Evolutionary conservation across 129 eudicot genomes (phyloP).

Genomic region (Solidago caesia): DNA sequence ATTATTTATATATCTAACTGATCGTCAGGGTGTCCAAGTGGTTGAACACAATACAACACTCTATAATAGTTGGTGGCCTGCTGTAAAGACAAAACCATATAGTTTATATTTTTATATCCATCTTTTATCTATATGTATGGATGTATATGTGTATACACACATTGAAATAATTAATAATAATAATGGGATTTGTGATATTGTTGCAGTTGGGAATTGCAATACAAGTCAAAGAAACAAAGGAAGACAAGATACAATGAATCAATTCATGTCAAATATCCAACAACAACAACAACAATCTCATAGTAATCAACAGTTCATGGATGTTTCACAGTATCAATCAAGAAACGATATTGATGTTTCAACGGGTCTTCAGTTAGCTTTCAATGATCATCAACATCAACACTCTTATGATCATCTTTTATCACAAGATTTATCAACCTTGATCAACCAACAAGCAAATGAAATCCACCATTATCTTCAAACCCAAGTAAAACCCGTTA

Average conservation of each 20-base stretch:
- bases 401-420: conserved; percentile 47
- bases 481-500: conserved; percentile 42
- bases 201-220: conserved; percentile 38
- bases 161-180: not conserved
- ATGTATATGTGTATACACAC: not conserved
- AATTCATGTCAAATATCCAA: conserved; percentile 25
- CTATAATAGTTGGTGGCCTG: too few species aligned
- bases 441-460: conserved; percentile 56
- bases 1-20: not conserved
- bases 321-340: conserved; percentile 53
- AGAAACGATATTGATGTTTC: conserved; percentile 46
- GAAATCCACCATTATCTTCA: conserved; percentile 60
- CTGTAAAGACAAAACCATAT: too few species aligned
- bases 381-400: conserved; percentile 53
- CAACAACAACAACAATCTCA: conserved; percentile 25
- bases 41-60: too few species aligned
- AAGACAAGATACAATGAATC: conserved; percentile 49
- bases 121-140: too few species aligned
- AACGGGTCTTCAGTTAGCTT: conserved; percentile 66
- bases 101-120: too few species aligned
- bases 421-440: conserved; percentile 44
- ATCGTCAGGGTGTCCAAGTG: too few species aligned
- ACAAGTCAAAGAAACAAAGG: conserved; percentile 51
- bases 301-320: conserved; percentile 40
- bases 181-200: not conserved